Evolutionary conservation across 2,329 filamentous ascomycete genomes (phyloP).

Genomic region (Clathrospora elynae): DNA sequence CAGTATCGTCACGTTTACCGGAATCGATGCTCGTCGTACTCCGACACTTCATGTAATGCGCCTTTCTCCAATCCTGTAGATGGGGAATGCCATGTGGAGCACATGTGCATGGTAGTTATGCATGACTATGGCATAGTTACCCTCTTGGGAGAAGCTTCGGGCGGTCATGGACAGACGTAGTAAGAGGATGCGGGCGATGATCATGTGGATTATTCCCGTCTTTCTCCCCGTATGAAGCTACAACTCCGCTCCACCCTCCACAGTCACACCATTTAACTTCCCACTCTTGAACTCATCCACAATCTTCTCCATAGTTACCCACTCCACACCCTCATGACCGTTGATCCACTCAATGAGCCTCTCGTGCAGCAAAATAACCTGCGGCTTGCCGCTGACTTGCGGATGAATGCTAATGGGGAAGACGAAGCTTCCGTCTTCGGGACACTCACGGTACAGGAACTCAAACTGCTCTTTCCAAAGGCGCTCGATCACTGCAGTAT

Average conservation of each 20-base stretch:
- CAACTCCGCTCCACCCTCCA: slow-evolving; percentile 41
- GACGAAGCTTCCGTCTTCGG: slow-evolving; percentile 51
- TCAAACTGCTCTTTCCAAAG: slow-evolving; percentile 56
- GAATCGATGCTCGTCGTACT: slow-evolving; percentile 10
- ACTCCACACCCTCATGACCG: slow-evolving; percentile 53
- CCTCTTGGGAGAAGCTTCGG: not conserved
- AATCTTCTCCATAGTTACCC: slow-evolving; percentile 47
- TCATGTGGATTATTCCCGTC: too few species aligned
- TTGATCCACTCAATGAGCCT: slow-evolving; percentile 55
- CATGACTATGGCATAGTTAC: not conserved
- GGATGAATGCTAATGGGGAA: slow-evolving; percentile 57
- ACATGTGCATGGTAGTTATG: slow-evolving; percentile 4
- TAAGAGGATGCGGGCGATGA: too few species aligned
- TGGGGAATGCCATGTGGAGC: slow-evolving; percentile 1
- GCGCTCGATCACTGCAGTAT: slow-evolving; percentile 50
- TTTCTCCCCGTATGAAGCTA: slow-evolving; percentile 7
- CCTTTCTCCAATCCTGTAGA: slow-evolving; percentile 8
- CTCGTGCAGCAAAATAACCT: slow-evolving; percentile 56
- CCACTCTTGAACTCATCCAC: slow-evolving; percentile 47
- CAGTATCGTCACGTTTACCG: too few species aligned
- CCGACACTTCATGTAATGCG: slow-evolving; percentile 6
- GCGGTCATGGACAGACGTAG: not conserved
- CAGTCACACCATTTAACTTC: slow-evolving; percentile 37
- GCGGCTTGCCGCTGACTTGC: slow-evolving; percentile 55
- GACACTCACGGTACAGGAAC: slow-evolving; percentile 51